phyloP scores from a whole-genome alignment of 1,284 basidiomycete genomes.

The Heliocybe sulcata region DNA sequence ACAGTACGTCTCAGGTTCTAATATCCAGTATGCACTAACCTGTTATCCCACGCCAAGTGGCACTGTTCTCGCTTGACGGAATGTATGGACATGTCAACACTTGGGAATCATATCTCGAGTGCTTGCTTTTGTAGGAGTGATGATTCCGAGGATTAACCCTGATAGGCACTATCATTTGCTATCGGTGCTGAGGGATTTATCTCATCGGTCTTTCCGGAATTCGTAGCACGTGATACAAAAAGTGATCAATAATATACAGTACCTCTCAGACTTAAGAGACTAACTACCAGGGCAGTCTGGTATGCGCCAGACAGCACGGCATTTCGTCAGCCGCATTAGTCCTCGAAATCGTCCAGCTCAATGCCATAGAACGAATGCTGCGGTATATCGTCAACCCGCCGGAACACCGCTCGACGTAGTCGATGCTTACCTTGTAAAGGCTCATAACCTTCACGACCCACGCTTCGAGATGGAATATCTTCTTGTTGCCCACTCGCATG shows the following conservation, averaged over 20 bases:
- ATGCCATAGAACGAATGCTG: conserved; percentile 50
- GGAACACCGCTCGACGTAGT: too few relatives aligned
- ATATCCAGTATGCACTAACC: conserved; percentile 22
- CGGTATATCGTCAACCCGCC: too few relatives aligned
- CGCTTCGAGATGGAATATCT: conserved; percentile 93
- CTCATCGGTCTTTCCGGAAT: too few relatives aligned
- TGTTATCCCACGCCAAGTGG: conserved; percentile 54
- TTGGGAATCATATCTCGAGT: not conserved
- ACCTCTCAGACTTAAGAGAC: too few relatives aligned
- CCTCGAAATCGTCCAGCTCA: conserved; percentile 54
- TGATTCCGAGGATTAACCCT: too few relatives aligned
- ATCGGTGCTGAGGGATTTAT: not conserved
- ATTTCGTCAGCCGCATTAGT: not conserved
- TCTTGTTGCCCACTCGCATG: conserved; percentile 87
- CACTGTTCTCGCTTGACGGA: conserved; percentile 38
- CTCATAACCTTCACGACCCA: conserved; percentile 88
- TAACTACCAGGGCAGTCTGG: too few relatives aligned
- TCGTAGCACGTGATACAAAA: not conserved
- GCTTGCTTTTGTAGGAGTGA: too few relatives aligned
- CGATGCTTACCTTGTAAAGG: conserved; percentile 52
- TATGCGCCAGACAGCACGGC: too few relatives aligned
- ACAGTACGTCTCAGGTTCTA: not conserved
- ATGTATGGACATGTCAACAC: conserved; percentile 42
- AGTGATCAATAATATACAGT: not conserved
- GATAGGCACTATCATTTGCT: not conserved